A percentile compares a stretch with the other conserved stretches of the same genome.
These are phyloP conservation scores for Linnemannia schmuckeri DNA, from an alignment of 192 early-diverging fungal genomes.

Conservation along the genomic window DNA sequence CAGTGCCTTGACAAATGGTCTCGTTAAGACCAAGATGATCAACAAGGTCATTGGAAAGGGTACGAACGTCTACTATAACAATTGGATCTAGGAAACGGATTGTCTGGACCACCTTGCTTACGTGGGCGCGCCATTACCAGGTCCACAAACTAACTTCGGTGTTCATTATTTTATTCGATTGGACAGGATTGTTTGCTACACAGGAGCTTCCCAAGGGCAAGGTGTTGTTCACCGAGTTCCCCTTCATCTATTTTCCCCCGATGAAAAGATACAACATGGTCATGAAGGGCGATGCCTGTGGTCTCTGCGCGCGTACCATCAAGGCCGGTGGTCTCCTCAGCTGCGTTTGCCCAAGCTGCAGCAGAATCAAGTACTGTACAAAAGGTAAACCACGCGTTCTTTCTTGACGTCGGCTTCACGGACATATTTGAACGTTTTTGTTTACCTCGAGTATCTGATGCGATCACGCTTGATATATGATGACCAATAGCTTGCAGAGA, in stretches of 20 bases:
- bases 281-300: slow-evolving; percentile 63
- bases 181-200: slow-evolving; percentile 67
- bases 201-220: slow-evolving; percentile 64
- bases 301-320: slow-evolving; percentile 66
- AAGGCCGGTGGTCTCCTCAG: slow-evolving; percentile 40
- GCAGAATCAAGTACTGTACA: slow-evolving; percentile 63
- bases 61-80: neutral
- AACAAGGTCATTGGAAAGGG: slow-evolving; percentile 54
- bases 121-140: neutral
- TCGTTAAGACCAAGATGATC: slow-evolving; percentile 54
- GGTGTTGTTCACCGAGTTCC: slow-evolving; percentile 67
- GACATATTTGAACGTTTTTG: neutral
- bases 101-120: neutral
- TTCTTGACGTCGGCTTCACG: neutral
- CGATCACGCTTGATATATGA: neutral
- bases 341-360: slow-evolving; percentile 55
- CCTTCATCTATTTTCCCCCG: slow-evolving; percentile 69
- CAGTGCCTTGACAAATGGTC: slow-evolving; percentile 48
- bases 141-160: slow-evolving; percentile 47
- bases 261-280: slow-evolving; percentile 66
- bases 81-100: neutral
- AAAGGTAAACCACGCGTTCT: slow-evolving; percentile 29
- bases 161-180: slow-evolving; percentile 9
- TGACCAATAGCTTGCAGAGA: slow-evolving; percentile 47
- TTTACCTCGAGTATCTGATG: neutral